A percentile compares a stretch with the other conserved stretches of the same genome.
These are phyloP conservation scores for Halteria grandinella DNA, from an alignment of 73 alveolate species.

Conservation along the genomic window DNA sequence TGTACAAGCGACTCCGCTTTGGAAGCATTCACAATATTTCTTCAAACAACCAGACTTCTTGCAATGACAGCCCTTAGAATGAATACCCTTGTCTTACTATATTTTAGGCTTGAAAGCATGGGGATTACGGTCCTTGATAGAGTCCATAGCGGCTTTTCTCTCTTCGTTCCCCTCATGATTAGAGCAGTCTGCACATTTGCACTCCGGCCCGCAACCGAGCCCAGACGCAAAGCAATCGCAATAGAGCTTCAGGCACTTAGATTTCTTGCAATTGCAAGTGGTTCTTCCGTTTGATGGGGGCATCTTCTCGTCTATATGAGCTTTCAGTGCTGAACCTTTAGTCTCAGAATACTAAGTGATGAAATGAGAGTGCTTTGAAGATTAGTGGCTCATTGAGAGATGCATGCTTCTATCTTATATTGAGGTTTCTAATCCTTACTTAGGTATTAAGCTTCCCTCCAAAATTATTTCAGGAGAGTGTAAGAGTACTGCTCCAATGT, in stretches of 20 bases:
- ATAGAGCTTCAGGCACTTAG: slow-evolving; percentile 93
- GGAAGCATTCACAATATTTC: slow-evolving; percentile 91
- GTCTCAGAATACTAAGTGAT: too few species aligned
- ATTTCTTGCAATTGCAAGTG: slow-evolving; percentile 91
- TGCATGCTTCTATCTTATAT: too few species aligned
- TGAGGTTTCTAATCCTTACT: too few species aligned
- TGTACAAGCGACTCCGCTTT: slow-evolving; percentile 82
- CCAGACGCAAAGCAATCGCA: slow-evolving; percentile 98
- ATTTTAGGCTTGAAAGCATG: slow-evolving; percentile 92
- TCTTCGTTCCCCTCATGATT: slow-evolving; percentile 88
- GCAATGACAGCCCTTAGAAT: slow-evolving; percentile 75
- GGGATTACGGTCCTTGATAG: slow-evolving; percentile 94
- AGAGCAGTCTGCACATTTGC: slow-evolving; percentile 95
- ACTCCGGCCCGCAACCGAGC: slow-evolving; percentile 73
- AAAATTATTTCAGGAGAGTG: too few species aligned
- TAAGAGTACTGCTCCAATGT: too few species aligned
- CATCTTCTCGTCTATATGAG: too few species aligned
- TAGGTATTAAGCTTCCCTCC: too few species aligned
- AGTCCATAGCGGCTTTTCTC: slow-evolving; percentile 80
- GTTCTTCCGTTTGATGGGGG: too few species aligned
- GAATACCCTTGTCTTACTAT: slow-evolving; percentile 58
- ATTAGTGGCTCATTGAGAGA: too few species aligned
- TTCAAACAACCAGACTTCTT: slow-evolving; percentile 86
- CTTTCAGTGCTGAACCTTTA: too few species aligned
- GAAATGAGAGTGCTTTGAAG: too few species aligned